These are phyloP conservation scores for Collybiopsis confluens DNA, from an alignment of 768 basidiomycete species.

Conservation along the genomic window DNA sequence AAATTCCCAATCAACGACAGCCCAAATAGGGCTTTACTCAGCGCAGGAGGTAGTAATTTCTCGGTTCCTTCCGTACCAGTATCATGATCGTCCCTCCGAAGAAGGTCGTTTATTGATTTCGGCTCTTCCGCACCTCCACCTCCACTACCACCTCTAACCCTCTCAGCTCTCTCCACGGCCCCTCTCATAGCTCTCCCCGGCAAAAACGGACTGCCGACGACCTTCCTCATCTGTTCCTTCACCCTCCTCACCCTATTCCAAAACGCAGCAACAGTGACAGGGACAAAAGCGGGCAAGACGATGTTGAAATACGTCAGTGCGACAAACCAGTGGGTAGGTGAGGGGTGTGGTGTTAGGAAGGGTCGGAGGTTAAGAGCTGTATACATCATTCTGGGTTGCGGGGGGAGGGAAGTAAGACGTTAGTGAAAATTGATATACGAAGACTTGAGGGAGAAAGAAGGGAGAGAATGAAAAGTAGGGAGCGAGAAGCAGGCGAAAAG, in stretches of 20 bases:
- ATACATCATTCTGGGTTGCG: conserved; percentile 61
- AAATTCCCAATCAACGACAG: conserved; percentile 68
- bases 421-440: too few species aligned
- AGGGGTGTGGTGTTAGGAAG: conserved; percentile 30
- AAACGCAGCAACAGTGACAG: conserved; percentile 31
- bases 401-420: neutral
- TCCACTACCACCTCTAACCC: conserved; percentile 12
- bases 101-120: conserved; percentile 9
- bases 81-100: neutral
- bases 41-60: conserved; percentile 21
- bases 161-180: conserved; percentile 41
- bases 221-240: conserved; percentile 45
- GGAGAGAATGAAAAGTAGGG: too few species aligned
- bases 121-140: too few species aligned
- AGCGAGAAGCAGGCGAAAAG: too few species aligned
- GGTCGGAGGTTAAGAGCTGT: conserved; percentile 64
- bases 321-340: conserved; percentile 56
- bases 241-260: conserved; percentile 56
- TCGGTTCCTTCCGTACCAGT: conserved; percentile 19
- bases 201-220: conserved; percentile 48
- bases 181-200: conserved; percentile 45
- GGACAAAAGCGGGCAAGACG: conserved; percentile 58
- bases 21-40: conserved; percentile 41
- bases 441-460: neutral
- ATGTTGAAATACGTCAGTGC: conserved; percentile 64